A percentile compares a stretch with the other conserved stretches of the same genome.
These are phyloP conservation scores for Corymbia calophylla DNA, from an alignment of 441 rosid species.

Conservation along the genomic window DNA sequence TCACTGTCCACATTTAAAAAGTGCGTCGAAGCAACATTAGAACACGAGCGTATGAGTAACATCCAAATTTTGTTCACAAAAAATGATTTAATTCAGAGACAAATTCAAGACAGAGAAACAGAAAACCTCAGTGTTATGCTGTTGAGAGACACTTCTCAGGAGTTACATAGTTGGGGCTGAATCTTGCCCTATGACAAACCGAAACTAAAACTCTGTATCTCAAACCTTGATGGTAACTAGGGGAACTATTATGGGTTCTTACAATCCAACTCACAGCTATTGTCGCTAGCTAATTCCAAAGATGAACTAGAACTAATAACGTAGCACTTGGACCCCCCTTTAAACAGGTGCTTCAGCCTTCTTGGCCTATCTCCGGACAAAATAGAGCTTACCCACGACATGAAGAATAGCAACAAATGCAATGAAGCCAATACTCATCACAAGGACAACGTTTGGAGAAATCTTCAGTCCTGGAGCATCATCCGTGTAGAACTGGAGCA, in stretches of 20 bases:
- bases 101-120: neutral
- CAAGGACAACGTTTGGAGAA: conserved; percentile 70
- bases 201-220: neutral
- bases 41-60: neutral
- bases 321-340: neutral
- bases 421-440: conserved; percentile 94
- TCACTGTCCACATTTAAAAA: neutral
- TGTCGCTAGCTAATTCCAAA: neutral
- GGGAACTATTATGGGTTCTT: neutral
- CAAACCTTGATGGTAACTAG: neutral
- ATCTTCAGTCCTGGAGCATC: conserved; percentile 88
- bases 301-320: neutral
- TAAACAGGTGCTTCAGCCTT: neutral
- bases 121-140: neutral
- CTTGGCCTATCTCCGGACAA: conserved; percentile 38
- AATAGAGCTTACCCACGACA: conserved; percentile 74
- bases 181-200: neutral
- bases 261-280: neutral
- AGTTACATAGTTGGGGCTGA: neutral
- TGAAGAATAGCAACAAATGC: conserved; percentile 85
- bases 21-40: neutral
- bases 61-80: neutral
- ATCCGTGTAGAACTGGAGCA: conserved; percentile 91
- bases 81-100: neutral
- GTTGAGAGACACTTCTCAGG: neutral